Evolutionary conservation across 2,329 filamentous ascomycete species (phyloP).

Genomic region (Onygenales sp.): DNA sequence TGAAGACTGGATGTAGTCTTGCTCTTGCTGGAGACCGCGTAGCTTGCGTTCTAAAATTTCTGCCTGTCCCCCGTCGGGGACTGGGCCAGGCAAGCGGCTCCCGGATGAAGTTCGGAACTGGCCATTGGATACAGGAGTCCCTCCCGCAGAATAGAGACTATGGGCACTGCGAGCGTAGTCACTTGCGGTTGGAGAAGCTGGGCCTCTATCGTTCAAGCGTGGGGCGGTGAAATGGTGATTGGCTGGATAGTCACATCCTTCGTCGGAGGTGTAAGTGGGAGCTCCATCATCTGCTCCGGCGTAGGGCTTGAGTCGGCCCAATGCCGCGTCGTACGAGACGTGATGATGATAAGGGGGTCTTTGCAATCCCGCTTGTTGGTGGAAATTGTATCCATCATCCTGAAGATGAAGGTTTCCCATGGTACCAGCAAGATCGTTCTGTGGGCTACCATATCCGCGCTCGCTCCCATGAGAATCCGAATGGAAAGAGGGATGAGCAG

Average conservation of each 20-base stretch:
- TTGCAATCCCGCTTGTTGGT: slow-evolving; percentile 20
- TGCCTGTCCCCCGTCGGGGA: slow-evolving; percentile 31
- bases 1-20: slow-evolving; percentile 22
- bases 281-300: slow-evolving; percentile 17
- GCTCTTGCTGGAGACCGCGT: slow-evolving; percentile 37
- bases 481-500: slow-evolving; percentile 29
- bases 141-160: slow-evolving; percentile 37
- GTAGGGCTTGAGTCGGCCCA: slow-evolving; percentile 36
- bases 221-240: slow-evolving; percentile 29
- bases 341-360: slow-evolving; percentile 23
- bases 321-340: slow-evolving; percentile 37
- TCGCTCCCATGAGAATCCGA: slow-evolving; percentile 29
- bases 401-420: slow-evolving; percentile 28
- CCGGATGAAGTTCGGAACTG: slow-evolving; percentile 37
- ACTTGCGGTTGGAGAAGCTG: slow-evolving; percentile 34
- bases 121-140: slow-evolving; percentile 28
- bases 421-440: slow-evolving; percentile 22
- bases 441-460: slow-evolving; percentile 18
- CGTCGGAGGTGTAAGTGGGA: slow-evolving; percentile 14
- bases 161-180: slow-evolving; percentile 38
- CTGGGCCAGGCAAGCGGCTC: slow-evolving; percentile 27
- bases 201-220: slow-evolving; percentile 35
- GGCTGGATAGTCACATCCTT: slow-evolving; percentile 21
- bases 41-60: slow-evolving; percentile 41
- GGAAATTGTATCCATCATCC: slow-evolving; percentile 22